Evolutionary conservation across 2,329 filamentous ascomycete genomes (phyloP).

Genomic region (Atkinsonella hypoxylon): DNA sequence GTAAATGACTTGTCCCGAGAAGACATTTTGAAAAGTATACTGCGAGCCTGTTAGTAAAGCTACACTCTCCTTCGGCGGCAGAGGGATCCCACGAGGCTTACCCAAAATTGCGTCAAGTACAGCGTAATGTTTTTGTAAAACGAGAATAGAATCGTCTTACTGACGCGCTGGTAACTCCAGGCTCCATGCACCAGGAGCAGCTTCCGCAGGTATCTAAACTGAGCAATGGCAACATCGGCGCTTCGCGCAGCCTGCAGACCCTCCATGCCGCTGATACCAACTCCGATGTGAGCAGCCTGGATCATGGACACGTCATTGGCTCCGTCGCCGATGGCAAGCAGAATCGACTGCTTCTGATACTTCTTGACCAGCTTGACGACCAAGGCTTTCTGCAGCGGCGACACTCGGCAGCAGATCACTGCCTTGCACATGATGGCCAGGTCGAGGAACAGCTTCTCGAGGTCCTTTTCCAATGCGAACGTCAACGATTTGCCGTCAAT

Average conservation of each 20-base stretch:
- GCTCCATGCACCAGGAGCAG: constrained; percentile 87
- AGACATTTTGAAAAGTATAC: constrained; percentile 97
- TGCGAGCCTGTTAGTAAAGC: constrained; percentile 20
- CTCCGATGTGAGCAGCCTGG: constrained; percentile 92
- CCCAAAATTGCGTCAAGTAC: constrained; percentile 99
- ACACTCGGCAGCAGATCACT: constrained; percentile 97
- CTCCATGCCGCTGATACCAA: constrained; percentile 94
- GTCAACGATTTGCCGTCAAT: constrained; percentile 96
- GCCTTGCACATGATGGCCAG: constrained; percentile 94
- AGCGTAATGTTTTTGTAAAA: constrained; percentile 99
- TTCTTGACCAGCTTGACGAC: constrained; percentile 98
- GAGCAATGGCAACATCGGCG: constrained; percentile 88
- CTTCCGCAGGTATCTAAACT: constrained; percentile 92
- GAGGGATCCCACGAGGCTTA: constrained; percentile 33
- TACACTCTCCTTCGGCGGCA: neutral
- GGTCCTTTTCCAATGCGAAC: constrained; percentile 80
- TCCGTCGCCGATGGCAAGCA: constrained; percentile 92
- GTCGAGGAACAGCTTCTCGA: constrained; percentile 89
- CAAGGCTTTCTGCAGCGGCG: constrained; percentile 89
- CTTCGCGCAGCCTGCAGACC: constrained; percentile 92
- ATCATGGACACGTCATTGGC: constrained; percentile 99
- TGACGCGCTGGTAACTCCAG: constrained; percentile 95
- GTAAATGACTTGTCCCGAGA: constrained; percentile 95
- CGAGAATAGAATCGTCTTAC: constrained; percentile 93
- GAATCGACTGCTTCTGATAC: constrained; percentile 74